phyloP scores from a whole-genome alignment of 2,329 filamentous ascomycete genomes.

The Nemania diffusa region DNA sequence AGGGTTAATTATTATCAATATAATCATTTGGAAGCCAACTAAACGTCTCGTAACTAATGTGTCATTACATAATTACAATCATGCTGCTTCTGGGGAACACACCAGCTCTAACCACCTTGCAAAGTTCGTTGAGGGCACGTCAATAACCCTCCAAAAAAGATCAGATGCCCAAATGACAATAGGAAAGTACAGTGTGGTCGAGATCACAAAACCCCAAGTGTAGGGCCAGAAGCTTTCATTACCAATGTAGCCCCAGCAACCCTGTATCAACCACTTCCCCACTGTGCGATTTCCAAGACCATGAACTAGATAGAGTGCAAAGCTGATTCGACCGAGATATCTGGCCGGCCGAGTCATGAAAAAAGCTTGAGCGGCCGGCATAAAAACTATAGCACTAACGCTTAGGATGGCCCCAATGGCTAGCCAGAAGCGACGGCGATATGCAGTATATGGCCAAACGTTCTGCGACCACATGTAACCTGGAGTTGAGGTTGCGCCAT shows the following conservation, averaged over 20 bases:
- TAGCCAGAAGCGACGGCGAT: slow-evolving; percentile 48
- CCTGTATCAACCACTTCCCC: slow-evolving; percentile 42
- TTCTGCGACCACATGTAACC: slow-evolving; percentile 46
- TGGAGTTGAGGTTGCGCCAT: slow-evolving; percentile 43
- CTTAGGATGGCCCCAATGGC: slow-evolving; percentile 52
- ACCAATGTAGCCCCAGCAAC: slow-evolving; percentile 49
- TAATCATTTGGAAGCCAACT: background rate
- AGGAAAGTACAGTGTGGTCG: slow-evolving; percentile 44
- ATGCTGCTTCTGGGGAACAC: slow-evolving; percentile 31
- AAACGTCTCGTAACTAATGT: background rate
- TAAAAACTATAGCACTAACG: slow-evolving; percentile 34
- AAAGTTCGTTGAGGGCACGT: slow-evolving; percentile 45
- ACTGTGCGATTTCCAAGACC: slow-evolving; percentile 53
- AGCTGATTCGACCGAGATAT: slow-evolving; percentile 67
- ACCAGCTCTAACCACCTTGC: slow-evolving; percentile 46
- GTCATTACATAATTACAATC: background rate
- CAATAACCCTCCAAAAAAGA: slow-evolving; percentile 55
- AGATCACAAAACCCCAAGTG: slow-evolving; percentile 42
- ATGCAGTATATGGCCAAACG: slow-evolving; percentile 46
- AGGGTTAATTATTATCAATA: background rate
- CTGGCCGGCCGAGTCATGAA: slow-evolving; percentile 54
- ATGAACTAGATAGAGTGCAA: slow-evolving; percentile 68
- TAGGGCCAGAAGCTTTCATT: slow-evolving; percentile 44
- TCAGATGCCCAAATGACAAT: slow-evolving; percentile 63
- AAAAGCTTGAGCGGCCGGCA: slow-evolving; percentile 18